Evolutionary conservation across 2,329 filamentous ascomycete genomes (phyloP), one percentile per base, ranked within the genome.

Genomic region (Basipetospora chlamydospora): DNA sequence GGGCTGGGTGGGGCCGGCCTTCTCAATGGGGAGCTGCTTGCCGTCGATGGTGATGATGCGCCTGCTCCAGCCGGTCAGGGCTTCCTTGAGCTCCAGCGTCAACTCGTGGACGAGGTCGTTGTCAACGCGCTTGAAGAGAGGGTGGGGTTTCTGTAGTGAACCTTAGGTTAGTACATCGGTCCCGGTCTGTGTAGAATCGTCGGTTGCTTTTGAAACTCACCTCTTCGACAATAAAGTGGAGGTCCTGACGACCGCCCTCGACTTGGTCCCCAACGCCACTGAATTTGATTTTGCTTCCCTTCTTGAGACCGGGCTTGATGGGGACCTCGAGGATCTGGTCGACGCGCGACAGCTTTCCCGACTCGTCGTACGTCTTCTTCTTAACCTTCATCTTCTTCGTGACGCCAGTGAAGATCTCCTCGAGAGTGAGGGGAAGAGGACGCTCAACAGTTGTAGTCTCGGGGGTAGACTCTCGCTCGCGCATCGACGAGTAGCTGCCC

Each of bases 381-480:
- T 94, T 95, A 45, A 96, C 93, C 64, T 90, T 93, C 70, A 98
- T 85, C 69, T 93, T 95, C 73, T 98, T 98, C 33, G 80, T 85
- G 25, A 77, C 75, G 28, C 90, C 90, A 18, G 70, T 77, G 63
- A 75, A 96, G 42, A 96, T 61, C 51, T 98, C 90, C 57, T 98
- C 90, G 23, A 98, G 63, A 3, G 80, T 75, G 16, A 98, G 64
- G 3, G 78, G 74, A 43, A 98, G 58, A 31, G 81, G 76, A 50
- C 83, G 80, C 60, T 96, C 88, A 9, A 96, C 79, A 1, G 92
- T 87, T 1, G 86, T 86, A 13, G 93, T 82, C 54, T 96, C 88
- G 0, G 85, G 82, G 3, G 47, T 42, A 16, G 41, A 41, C 21
- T 40, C 41, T 29, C 43, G 43, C 15, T 33, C 40, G 35, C 44